Evolutionary conservation across 345 rosid genomes (phyloP), one percentile per base, ranked within the genome.

Genomic region (Sonneratia caseolaris): DNA sequence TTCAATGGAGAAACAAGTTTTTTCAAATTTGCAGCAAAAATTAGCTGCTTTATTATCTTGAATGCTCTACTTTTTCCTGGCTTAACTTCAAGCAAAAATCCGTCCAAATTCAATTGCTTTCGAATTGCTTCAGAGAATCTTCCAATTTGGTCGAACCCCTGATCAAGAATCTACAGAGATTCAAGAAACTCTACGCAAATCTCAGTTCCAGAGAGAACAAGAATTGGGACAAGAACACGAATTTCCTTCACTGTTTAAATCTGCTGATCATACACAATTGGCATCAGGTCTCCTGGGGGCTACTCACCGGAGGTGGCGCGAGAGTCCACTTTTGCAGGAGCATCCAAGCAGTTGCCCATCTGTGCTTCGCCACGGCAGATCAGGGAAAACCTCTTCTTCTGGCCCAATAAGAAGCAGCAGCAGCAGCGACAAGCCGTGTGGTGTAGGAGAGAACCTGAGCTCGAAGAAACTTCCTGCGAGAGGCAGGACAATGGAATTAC

Each of bases 341-440:
- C 86, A 85, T 53, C 78, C 64, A 90, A 77, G 72, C 96, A 90
- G 82, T 90, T 90, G 0, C 96, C 96, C 96, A 88, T 90, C 27
- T 3, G 35, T 21, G 43, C 7, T 42, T n/a, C 7, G 48, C 49
- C 37, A 3, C 38, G 37, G 19, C 13, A 13, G 32, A 62, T 13
- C 66, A 27, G 37, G 32, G 22, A 19, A 53, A 21, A 21, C 66
- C 18, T 7, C 18, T 13, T 35, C 16, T 32, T 62, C 66, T 24
- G 37, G 27, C 19, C 66, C 37, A 59, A 11, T 18, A 27, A 62
- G 19, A 62, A 62, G 32, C 66, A 62, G 12, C 32, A 62, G 12
- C 32, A 42, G 45, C 5, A 47, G 51, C 51, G 35, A 57, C 35
- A 57, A n/a, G 13, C 64, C 35, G n/a, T 0, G 35, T 7, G 13